Percentiles rank a stretch among this genome's conserved stretches.
Evolutionary conservation across 2,329 filamentous ascomycete genomes (phyloP).

Genomic region (Aotearoamyces nothofagi): DNA sequence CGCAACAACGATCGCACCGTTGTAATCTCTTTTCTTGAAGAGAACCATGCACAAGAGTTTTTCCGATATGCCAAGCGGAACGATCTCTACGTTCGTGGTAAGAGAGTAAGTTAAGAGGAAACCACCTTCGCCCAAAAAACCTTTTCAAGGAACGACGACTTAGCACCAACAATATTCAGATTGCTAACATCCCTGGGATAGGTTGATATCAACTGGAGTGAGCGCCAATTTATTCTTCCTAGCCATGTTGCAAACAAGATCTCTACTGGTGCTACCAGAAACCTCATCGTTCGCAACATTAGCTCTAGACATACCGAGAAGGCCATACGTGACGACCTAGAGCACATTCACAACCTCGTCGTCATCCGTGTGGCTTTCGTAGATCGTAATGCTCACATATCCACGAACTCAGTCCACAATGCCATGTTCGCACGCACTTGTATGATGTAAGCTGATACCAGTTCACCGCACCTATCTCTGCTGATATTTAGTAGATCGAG

Average conservation of each 20-base stretch:
- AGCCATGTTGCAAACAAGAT: constrained; percentile 51
- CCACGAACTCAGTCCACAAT: constrained; percentile 63
- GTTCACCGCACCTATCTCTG: constrained; percentile 6
- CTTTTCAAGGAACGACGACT: too few species aligned
- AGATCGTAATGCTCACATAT: constrained; percentile 47
- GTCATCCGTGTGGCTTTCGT: constrained; percentile 50
- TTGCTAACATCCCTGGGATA: too few species aligned
- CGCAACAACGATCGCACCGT: constrained; percentile 41
- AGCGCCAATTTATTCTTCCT: constrained; percentile 53
- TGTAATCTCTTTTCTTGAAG: constrained; percentile 55
- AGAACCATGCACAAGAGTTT: constrained; percentile 47
- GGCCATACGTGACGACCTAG: constrained; percentile 54
- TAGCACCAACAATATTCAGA: too few species aligned
- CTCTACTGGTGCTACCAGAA: constrained; percentile 51
- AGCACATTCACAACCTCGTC: constrained; percentile 69
- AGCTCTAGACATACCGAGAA: constrained; percentile 43
- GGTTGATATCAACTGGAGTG: constrained; percentile 55
- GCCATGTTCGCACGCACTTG: constrained; percentile 64
- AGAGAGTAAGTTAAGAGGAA: constrained; percentile 47
- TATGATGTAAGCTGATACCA: constrained; percentile 43
- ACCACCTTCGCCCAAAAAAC: too few species aligned
- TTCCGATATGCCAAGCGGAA: constrained; percentile 46
- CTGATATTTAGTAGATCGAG: constrained; percentile 18
- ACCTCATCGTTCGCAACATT: constrained; percentile 51
- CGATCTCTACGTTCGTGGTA: constrained; percentile 53